Conservation (phyloP, 2,329 filamentous ascomycete genomes). For the Aspergillus sp. region DNA sequence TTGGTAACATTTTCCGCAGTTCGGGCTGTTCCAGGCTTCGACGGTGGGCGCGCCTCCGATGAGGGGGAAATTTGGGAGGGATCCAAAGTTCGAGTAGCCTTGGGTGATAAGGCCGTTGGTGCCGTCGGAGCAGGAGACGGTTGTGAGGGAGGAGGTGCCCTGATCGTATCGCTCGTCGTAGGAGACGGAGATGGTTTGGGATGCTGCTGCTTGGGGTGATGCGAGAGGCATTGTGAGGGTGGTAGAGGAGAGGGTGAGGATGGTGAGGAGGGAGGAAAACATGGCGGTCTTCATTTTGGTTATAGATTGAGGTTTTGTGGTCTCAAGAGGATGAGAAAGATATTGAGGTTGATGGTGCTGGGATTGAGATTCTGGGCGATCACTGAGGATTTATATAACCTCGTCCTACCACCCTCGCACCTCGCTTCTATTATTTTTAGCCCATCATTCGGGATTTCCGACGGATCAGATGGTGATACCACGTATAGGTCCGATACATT, state of each 20-base stretch:
- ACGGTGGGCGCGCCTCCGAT: constrained; percentile 47
- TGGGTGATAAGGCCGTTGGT: constrained; percentile 25
- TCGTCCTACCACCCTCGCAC: neutral
- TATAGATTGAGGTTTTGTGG: neutral
- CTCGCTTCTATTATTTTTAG: neutral
- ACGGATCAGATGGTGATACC: neutral
- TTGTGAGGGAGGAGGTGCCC: constrained; percentile 46
- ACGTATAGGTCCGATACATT: neutral
- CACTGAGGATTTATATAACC: neutral
- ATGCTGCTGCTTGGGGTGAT: constrained; percentile 5
- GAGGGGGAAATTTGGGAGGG: constrained; percentile 41
- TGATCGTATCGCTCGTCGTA: constrained; percentile 69
- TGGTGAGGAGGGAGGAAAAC: constrained; percentile 9
- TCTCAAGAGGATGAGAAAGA: neutral
- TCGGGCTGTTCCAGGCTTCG: constrained; percentile 38
- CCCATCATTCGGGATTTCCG: neutral
- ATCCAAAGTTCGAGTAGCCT: constrained; percentile 36
- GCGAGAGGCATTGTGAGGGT: constrained; percentile 15
- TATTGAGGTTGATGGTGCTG: neutral
- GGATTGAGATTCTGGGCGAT: neutral
- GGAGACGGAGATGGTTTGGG: constrained; percentile 47
- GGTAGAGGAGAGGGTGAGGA: constrained; percentile 18
- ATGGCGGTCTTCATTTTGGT: constrained; percentile 23
- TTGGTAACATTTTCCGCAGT: constrained; percentile 50
- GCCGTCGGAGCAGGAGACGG: constrained; percentile 41